These are phyloP conservation scores for Fusarium piperis DNA, from an alignment of 2,329 filamentous ascomycete species.

Conservation along the genomic window DNA sequence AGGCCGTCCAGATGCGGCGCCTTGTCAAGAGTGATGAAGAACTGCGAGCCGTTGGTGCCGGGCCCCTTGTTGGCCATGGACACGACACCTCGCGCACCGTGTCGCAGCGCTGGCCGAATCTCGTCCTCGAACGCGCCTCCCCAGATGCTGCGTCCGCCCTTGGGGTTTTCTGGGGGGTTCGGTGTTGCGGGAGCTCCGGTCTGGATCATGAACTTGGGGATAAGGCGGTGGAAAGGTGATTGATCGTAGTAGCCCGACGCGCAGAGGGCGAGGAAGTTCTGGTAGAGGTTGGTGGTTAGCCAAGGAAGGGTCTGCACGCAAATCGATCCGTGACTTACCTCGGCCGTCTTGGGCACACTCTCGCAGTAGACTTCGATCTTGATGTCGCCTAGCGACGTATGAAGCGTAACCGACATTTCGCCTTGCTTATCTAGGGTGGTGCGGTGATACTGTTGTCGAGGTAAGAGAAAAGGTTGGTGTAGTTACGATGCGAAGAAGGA, in stretches of 20 bases:
- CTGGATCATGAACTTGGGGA: constrained; percentile 84
- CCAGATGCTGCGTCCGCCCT: constrained; percentile 79
- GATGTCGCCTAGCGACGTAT: constrained; percentile 88
- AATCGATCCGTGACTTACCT: constrained; percentile 60
- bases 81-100: constrained; percentile 74
- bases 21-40: constrained; percentile 82
- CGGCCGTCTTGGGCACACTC: constrained; percentile 89
- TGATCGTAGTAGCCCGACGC: constrained; percentile 79
- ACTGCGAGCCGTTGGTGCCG: constrained; percentile 80
- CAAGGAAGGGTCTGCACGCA: neutral
- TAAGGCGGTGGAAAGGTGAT: constrained; percentile 82
- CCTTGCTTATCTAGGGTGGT: neutral
- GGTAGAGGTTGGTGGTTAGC: constrained; percentile 24
- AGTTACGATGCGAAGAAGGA: neutral
- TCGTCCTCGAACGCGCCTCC: constrained; percentile 81
- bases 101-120: constrained; percentile 75
- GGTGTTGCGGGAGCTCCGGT: constrained; percentile 71
- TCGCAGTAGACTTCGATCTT: constrained; percentile 98
- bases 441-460: neutral
- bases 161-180: constrained; percentile 66
- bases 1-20: constrained; percentile 84
- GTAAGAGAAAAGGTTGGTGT: neutral
- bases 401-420: constrained; percentile 75
- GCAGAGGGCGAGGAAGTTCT: constrained; percentile 91
- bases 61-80: constrained; percentile 84